Evolutionary conservation across 1,284 basidiomycete species (phyloP), one percentile per base, ranked within the genome.

Genomic region (Austroboletus novae-zelandiae): DNA sequence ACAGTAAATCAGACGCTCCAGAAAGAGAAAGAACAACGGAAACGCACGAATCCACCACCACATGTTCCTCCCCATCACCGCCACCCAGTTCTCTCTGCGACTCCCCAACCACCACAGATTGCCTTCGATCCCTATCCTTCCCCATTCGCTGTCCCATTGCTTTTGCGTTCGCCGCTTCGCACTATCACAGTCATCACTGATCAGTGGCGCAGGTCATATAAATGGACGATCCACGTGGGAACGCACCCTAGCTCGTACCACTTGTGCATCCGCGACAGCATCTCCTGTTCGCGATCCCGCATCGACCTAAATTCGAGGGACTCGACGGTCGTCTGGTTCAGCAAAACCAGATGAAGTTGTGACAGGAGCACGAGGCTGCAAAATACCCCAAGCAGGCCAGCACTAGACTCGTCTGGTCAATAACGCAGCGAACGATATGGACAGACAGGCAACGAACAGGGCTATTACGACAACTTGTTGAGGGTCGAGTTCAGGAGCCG

Each of bases 81-180:
- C 77, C 58, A 79, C 78, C 89, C 89, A 94, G 56, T 86, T 90
- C 36, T 67, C 69, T 18, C 74, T 63, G 39, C 56, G 55, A 57
- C 75, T 79, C 14, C 84, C 92, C 34, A 85, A 69, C 89, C 89
- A 94, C 91, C 91, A 96, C 5, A 92, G 68, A 65, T 94, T 87
- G 0, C 88, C 92, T 61, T 94, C 91, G 20, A 68, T 78, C 7
- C 77, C 75, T 2, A 86, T 74, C 25, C 72, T 62, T 0, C 93
- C 92, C 91, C 91, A 94, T 56, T 91, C 84, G 7, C 67, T 61
- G 59, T 93, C 82, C 86, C 90, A 94, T 30, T 74, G 66, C 41
- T 61, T 66, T 36, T 55, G 61, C n/a, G 72, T 79, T 30, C 62
- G 64, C 36, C 68, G 64, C 60, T 78, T 81, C 18, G 71, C 74